Conservation (phyloP, 345 rosid genomes). For the Iberis pinnata region DNA sequence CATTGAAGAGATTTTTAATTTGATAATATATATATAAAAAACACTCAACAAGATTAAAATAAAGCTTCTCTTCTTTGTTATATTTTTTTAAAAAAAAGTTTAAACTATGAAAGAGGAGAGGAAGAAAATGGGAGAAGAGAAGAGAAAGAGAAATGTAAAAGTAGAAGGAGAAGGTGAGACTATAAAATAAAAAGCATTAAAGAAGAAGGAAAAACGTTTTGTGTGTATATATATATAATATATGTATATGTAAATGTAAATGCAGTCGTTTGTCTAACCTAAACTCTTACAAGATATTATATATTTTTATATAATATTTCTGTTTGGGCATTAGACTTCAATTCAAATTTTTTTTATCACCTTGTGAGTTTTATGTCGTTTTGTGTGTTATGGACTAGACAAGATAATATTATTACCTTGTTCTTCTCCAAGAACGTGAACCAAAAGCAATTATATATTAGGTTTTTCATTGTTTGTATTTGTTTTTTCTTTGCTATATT, state of each 20-base stretch:
- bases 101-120: conserved; percentile 7
- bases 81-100: neutral
- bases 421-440: conserved; percentile 14
- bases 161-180: conserved; percentile 34
- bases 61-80: conserved; percentile 28
- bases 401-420: neutral
- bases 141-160: conserved; percentile 27
- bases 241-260: conserved; percentile 4
- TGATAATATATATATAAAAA: conserved; percentile 23
- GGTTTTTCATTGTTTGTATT: neutral
- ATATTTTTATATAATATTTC: conserved; percentile 12
- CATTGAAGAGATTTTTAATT: conserved; percentile 26
- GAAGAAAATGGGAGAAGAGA: conserved; percentile 25
- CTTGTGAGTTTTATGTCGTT: conserved; percentile 26
- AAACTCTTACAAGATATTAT: conserved; percentile 24
- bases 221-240: conserved; percentile 15
- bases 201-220: conserved; percentile 24
- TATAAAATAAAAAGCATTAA: conserved; percentile 27
- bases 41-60: conserved; percentile 30
- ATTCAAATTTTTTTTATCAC: conserved; percentile 9
- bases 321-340: conserved; percentile 20
- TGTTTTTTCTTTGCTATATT: neutral
- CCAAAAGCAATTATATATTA: neutral
- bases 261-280: conserved; percentile 36
- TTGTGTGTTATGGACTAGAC: conserved; percentile 27